Base-by-base conservation (phyloP, 805 yeast species). In the Clavispora asparagi region DNA sequence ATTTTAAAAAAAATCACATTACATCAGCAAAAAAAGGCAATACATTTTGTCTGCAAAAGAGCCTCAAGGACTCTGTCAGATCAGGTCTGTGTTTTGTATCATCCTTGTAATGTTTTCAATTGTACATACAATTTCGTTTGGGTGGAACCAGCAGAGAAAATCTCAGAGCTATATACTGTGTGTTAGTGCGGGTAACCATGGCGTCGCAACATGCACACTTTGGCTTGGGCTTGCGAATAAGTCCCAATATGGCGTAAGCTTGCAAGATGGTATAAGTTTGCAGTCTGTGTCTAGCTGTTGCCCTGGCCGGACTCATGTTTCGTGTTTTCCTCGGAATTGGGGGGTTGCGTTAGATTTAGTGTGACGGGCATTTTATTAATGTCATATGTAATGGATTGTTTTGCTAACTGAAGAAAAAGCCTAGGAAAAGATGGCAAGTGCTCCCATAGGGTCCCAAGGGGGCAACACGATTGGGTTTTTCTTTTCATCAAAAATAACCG, bases 391-490 rank as follows among this genome's bases (percentile, higher is more conserved):
- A 13, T 7, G 35, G 3, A 5, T n/a, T 31, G 11, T 19, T 19
- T 19, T 19, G 9, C n/a, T 13, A 31, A 31, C 2, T 13, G 9
- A 13, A 6, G 12, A 5, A 3, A 31, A 7, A 31, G 7, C 9
- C 17, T 35, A 17, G 4, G 26, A 26, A 25, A 51, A 48, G 12
- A 46, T 46, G 32, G 90, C 90, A 44, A 84, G 63, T 2, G 90
- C 86, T 43, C 90, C 91, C 83, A 83, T 82, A 43, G 91, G 89
- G 60, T 84, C 91, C 80, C 87, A 84, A 10, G 86, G 80, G 42
- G 87, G 88, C 32, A 84, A 69, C n/a, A 75, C 76, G 47, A 79
- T 72, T 36, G 83, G 80, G 11, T 49, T 47, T 33, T 71, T 61
- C 47, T 44, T 40, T 12, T 70, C 77, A 31, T 71, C 68, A 50